Base-by-base conservation (phyloP, 208 protist genomes). In the Giardia duodenalis region DNA sequence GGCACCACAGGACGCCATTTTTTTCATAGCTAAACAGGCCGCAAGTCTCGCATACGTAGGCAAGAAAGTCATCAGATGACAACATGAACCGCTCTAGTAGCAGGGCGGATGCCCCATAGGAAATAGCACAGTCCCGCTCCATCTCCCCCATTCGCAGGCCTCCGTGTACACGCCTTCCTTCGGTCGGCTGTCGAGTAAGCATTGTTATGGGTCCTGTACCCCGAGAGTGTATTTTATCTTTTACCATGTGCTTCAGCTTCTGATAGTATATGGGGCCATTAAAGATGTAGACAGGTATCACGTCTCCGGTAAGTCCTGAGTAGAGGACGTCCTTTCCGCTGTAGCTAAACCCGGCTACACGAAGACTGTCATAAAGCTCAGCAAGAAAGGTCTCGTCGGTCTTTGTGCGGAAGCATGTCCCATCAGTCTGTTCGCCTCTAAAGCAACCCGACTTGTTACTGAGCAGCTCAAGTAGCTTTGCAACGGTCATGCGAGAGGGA, bases 181-280 rank as follows among this genome's bases (percentile, higher is more conserved):
- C 98, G 0, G 98, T 99, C 1, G 99, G 99, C 95, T 99, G 99
- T 39, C 98, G 94, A 2, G 98, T 99, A 0, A 99, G 94, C 46
- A 98, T 96, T 0, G 97, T 97, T 0, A 96, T 95, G 39, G 97
- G 97, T 2, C 97, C 97, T 1, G 94, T 96, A 0, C 97, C 95
- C 47, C 98, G 95, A 0, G 98, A 97, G 94, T 99, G 98, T 96
- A 99, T 99, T 95, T 99, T 99, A 95, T 99, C 99, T 39, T 98
- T 97, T 0, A 99, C 99, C 98, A 99, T 99, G 95, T 99, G 99
- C 95, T 99, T 99, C 0, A 99, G 96, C 92, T 98, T 98, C 95
- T 99, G 99, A 95, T 99, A 99, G 95, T 98, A 99, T 42, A 99
- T 98, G 30, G 99, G 99, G 0, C 99, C 99, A 91, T 99, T 98